Evolutionary conservation across 2,329 filamentous ascomycete genomes (phyloP).

Genomic region (Ascosphaera apis): DNA sequence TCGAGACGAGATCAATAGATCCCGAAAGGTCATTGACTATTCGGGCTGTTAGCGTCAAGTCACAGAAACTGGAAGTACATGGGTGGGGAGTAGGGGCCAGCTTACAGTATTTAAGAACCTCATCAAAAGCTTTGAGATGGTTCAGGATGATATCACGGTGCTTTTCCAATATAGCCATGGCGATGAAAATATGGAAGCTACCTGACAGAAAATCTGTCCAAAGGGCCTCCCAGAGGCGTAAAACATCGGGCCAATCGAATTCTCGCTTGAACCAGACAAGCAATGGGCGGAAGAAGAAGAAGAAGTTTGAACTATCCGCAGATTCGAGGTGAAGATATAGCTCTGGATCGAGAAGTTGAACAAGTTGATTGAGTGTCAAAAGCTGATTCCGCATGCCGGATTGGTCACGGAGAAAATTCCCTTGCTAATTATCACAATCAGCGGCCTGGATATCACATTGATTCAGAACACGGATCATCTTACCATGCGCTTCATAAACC

Average conservation of each 20-base stretch:
- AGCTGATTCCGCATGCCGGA: constrained; percentile 90
- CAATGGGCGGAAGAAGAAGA: constrained; percentile 99
- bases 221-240: constrained; percentile 73
- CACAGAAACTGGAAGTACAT: neutral
- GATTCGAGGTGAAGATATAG: constrained; percentile 75
- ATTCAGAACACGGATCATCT: neutral
- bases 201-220: constrained; percentile 86
- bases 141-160: constrained; percentile 92
- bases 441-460: neutral
- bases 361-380: constrained; percentile 73
- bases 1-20: constrained; percentile 74
- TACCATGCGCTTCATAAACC: constrained; percentile 90
- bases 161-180: constrained; percentile 82
- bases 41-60: neutral
- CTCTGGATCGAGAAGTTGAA: constrained; percentile 89
- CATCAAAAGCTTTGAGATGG: constrained; percentile 83
- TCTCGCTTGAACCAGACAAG: constrained; percentile 98
- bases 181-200: constrained; percentile 86
- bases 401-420: constrained; percentile 88
- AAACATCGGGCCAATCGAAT: constrained; percentile 69
- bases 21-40: constrained; percentile 83
- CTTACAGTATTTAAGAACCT: constrained; percentile 86
- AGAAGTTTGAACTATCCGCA: constrained; percentile 94
- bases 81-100: constrained; percentile 4
- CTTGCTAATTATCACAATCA: constrained; percentile 29